phyloP scores from a whole-genome alignment of 2,329 filamentous ascomycete species.

The Sarocladium kiliense region DNA sequence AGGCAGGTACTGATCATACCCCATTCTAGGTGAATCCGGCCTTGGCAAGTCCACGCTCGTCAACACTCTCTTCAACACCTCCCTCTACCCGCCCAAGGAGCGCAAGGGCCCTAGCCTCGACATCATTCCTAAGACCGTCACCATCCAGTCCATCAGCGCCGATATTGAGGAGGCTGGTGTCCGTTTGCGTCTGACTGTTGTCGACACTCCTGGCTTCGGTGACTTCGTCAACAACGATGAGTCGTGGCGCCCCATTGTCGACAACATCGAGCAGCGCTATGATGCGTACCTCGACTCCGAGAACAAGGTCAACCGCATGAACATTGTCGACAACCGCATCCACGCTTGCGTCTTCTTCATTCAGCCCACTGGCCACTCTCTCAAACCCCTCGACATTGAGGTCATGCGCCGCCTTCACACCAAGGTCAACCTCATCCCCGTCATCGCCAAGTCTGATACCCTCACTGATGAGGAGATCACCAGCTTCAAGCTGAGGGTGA shows the following conservation, averaged over 20 bases:
- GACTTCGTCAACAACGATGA: slow-evolving; percentile 99
- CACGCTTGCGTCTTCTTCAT: slow-evolving; percentile 99
- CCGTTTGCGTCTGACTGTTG: slow-evolving; percentile 89
- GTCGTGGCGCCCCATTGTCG: slow-evolving; percentile 97
- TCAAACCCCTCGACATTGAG: slow-evolving; percentile 98
- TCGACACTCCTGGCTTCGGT: slow-evolving; percentile 96
- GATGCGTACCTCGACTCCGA: slow-evolving; percentile 98
- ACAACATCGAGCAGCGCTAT: slow-evolving; percentile 99
- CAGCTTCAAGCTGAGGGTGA: slow-evolving; percentile 92
- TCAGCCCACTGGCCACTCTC: slow-evolving; percentile 94
- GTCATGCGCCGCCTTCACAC: slow-evolving; percentile 99
- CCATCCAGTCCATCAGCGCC: slow-evolving; percentile 89
- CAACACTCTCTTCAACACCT: slow-evolving; percentile 99
- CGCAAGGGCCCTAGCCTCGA: slow-evolving; percentile 95
- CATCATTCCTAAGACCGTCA: slow-evolving; percentile 96
- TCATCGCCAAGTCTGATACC: slow-evolving; percentile 98
- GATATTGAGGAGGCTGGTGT: slow-evolving; percentile 99
- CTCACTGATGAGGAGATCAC: slow-evolving; percentile 94
- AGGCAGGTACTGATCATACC: too few species aligned
- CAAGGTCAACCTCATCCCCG: slow-evolving; percentile 99
- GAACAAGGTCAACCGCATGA: slow-evolving; percentile 99
- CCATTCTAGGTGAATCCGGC: slow-evolving; percentile 81
- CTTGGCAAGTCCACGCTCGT: slow-evolving; percentile 98
- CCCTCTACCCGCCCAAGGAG: slow-evolving; percentile 96
- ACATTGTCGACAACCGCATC: slow-evolving; percentile 98